A percentile compares a stretch with the other conserved stretches of the same genome.
phyloP scores from a whole-genome alignment of 768 basidiomycete species.

The Lentinus brumalis region DNA sequence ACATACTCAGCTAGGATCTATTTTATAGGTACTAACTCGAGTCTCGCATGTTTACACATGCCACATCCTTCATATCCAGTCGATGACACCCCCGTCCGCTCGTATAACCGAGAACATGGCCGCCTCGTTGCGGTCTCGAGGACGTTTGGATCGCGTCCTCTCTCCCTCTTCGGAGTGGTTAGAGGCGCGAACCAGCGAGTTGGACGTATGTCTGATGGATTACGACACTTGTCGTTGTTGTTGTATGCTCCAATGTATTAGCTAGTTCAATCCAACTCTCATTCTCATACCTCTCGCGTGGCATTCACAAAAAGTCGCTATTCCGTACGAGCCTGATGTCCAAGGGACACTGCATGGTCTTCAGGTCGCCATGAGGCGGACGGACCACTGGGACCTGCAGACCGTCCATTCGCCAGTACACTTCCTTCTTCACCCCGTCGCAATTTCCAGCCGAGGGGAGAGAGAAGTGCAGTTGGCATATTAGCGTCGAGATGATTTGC shows the following conservation, averaged over 20 bases:
- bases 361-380: slow-evolving; percentile 36
- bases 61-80: slow-evolving; percentile 40
- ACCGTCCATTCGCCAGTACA: slow-evolving; percentile 39
- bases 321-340: slow-evolving; percentile 16
- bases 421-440: slow-evolving; percentile 35
- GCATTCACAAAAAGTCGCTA: neutral
- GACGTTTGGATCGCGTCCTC: slow-evolving; percentile 34
- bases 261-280: no score
- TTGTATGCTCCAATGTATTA: no score
- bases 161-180: slow-evolving; percentile 23
- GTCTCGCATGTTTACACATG: slow-evolving; percentile 45
- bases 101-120: slow-evolving; percentile 41
- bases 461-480: slow-evolving; percentile 38
- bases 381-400: slow-evolving; percentile 41
- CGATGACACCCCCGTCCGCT: slow-evolving; percentile 37
- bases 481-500: slow-evolving; percentile 38
- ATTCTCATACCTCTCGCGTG: no score
- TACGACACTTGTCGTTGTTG: neutral
- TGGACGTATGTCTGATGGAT: slow-evolving; percentile 38
- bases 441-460: slow-evolving; percentile 31
- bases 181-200: slow-evolving; percentile 32
- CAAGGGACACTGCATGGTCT: slow-evolving; percentile 36
- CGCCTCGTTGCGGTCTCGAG: slow-evolving; percentile 31
- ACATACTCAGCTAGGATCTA: slow-evolving; percentile 38
- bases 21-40: slow-evolving; percentile 37